Evolutionary conservation across 1,284 basidiomycete species (phyloP), one percentile per base, ranked within the genome.

Genomic region (Marasmius fiardii): DNA sequence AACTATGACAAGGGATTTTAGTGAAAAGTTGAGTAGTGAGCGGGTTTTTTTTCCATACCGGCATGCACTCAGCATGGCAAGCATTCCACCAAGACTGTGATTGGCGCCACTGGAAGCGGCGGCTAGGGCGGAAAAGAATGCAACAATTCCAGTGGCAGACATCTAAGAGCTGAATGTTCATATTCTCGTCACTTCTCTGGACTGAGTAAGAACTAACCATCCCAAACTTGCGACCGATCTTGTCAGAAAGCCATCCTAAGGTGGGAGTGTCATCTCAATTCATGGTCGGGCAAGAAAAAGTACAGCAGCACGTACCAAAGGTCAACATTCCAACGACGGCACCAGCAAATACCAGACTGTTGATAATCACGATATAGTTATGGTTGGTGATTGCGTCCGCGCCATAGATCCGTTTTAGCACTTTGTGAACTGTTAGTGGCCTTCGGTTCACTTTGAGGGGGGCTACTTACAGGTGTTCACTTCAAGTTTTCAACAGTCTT

Each of bases 141-240:
- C 83, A 52, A 95, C 88, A 61, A 93, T 92, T 20, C 74, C 82
- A 1, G 89, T 84, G 6, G 91, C 91, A 31, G 82, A 65, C 83
- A 93, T 88, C 86, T 90, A 59, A 43, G 44, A 31, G 12, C 50
- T 31, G 33, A 34, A n/a, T 41, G 20, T 52, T 20, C 33, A 23
- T 5, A 21, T 24, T 48, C 24, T 26, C 45, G 16, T 35, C 18
- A 3, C 14, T 26, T 45, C 21, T 24, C 11, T 31, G 5, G 28
- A 10, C 28, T 31, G 28, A 7, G 20, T 8, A 47, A 37, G 21
- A n/a, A 61, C 79, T 62, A 60, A 88, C 85, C 92, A 93, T 94
- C 56, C 93, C 92, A 63, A 87, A 88, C 66, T 96, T 95, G 53
- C 95, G 83, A 7, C 94, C 94, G 55, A 94, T 64, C 67, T 89